Base-by-base conservation (phyloP, 495 filamentous ascomycete genomes). In the Hyaloscypha bicolor region DNA sequence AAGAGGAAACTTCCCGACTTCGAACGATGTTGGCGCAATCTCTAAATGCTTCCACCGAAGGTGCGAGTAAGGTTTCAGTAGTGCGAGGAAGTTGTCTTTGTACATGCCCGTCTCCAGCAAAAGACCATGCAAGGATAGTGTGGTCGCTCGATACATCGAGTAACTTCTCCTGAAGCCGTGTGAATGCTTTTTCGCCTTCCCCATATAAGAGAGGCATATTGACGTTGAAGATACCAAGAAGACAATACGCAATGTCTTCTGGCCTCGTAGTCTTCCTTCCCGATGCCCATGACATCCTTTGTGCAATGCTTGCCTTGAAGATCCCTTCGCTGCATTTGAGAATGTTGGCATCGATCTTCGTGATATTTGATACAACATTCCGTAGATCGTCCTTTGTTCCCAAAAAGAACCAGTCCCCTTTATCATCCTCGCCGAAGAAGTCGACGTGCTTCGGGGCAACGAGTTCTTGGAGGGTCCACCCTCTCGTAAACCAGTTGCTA, bases 211-310 rank as follows among this genome's bases (percentile, higher is more conserved):
- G 51, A n/a, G 51, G 51, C 51, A 53, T 53, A 53, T 53, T 53
- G 22, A 53, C 51, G 22, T 53, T 53, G 51, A 53, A 53, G 4
- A 53, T 53, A 6, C 51, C 51, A 25, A 53, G 51, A 53, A 53
- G 51, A 53, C 51, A 53, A 14, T 53, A 53, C 4, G 51, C 51
- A n/a, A 25, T 53, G 51, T 53, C 51, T 53, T 53, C 51, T 6
- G 4, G 4, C 16, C 51, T 53, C 16, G 51, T 53, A 4, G 51
- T 53, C 22, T n/a, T 53, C 51, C 51, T n/a, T 25, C 22, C 22
- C 16, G 51, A 53, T 4, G 51, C 51, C 51, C 51, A 53, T 53
- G 51, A 53, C 51, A 53, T 53, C 19, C 51, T n/a, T 25, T 53
- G 19, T 6, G 51, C 51, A 19, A 53, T 25, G 16, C 16, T n/a